A percentile compares a stretch with the other conserved stretches of the same genome.
Evolutionary conservation across 495 filamentous ascomycete genomes (phyloP).

Genomic region (Hypoxylon trugodes): DNA sequence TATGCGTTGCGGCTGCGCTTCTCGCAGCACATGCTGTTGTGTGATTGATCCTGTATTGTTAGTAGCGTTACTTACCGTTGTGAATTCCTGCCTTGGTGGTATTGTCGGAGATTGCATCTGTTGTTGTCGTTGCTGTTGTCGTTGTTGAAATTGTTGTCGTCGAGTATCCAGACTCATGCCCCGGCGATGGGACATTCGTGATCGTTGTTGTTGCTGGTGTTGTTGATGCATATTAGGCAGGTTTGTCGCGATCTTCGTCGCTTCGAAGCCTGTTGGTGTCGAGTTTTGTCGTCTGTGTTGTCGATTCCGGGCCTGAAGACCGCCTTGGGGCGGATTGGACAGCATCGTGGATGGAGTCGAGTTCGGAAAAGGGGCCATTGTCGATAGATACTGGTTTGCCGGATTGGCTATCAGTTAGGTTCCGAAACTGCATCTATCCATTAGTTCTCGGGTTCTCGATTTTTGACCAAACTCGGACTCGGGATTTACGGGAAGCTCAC

Average conservation of each 20-base stretch:
- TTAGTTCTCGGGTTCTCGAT: constrained; percentile 29
- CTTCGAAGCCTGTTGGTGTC: constrained; percentile 78
- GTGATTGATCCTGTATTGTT: constrained; percentile 67
- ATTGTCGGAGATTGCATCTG: constrained; percentile 52
- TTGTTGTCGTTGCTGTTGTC: constrained; percentile 43
- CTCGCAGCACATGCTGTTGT: constrained; percentile 70
- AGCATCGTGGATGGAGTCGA: constrained; percentile 76
- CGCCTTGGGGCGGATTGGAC: constrained; percentile 69
- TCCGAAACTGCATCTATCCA: constrained; percentile 59
- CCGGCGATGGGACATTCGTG: constrained; percentile 69
- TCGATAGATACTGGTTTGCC: constrained; percentile 54
- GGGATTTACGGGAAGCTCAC: constrained; percentile 49
- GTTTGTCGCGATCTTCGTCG: constrained; percentile 66
- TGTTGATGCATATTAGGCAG: constrained; percentile 65
- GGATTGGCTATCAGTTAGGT: constrained; percentile 58
- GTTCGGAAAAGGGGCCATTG: constrained; percentile 62
- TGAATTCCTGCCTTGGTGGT: constrained; percentile 59
- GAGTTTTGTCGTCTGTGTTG: constrained; percentile 90
- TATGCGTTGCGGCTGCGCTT: constrained; percentile 77
- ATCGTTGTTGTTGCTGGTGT: constrained; percentile 48
- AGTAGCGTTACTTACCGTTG: constrained; percentile 65
- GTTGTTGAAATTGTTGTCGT: constrained; percentile 61
- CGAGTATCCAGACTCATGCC: constrained; percentile 82
- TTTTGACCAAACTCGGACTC: neutral
- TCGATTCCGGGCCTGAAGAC: constrained; percentile 72